Conservation (phyloP, 1,139 yeast species). For the Taphrina pruni region DNA sequence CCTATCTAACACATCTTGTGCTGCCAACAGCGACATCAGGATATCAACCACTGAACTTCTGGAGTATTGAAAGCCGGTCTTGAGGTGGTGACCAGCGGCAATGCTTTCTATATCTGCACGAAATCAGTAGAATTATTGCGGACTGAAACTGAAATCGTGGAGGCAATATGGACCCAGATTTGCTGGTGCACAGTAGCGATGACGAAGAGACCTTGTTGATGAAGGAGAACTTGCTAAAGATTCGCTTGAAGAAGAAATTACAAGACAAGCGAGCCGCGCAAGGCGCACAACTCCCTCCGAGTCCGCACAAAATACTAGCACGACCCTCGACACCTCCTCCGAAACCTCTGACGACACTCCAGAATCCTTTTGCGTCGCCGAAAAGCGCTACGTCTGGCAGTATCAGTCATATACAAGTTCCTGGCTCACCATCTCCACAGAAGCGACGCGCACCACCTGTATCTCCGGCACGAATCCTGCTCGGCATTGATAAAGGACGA, state of each 20-base stretch:
- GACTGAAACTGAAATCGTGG: neutral
- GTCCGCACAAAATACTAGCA: neutral
- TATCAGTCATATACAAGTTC: constrained; percentile 27
- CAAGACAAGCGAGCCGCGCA: neutral
- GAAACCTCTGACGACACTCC: constrained; percentile 10
- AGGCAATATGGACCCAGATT: constrained; percentile 11
- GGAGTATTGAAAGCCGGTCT: no score
- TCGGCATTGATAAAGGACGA: constrained; percentile 43
- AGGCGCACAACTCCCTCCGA: neutral
- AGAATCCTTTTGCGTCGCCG: constrained; percentile 29
- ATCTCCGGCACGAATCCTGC: constrained; percentile 41
- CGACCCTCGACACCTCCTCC: constrained; percentile 28
- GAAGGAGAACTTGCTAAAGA: constrained; percentile 23
- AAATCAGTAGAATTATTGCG: no score
- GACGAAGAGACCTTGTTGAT: constrained; percentile 26
- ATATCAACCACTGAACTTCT: no score
- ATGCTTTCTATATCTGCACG: neutral
- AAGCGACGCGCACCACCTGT: constrained; percentile 24
- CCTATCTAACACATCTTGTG: neutral
- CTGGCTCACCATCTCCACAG: constrained; percentile 39
- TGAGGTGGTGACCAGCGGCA: no score
- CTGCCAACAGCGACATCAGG: neutral
- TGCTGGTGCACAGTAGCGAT: constrained; percentile 19
- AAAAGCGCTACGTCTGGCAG: constrained; percentile 19
- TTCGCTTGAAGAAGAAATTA: constrained; percentile 19